Evolutionary conservation across 257 asterid species (phyloP), one percentile per base, ranked within the genome.

Genomic region (Avicennia marina): DNA sequence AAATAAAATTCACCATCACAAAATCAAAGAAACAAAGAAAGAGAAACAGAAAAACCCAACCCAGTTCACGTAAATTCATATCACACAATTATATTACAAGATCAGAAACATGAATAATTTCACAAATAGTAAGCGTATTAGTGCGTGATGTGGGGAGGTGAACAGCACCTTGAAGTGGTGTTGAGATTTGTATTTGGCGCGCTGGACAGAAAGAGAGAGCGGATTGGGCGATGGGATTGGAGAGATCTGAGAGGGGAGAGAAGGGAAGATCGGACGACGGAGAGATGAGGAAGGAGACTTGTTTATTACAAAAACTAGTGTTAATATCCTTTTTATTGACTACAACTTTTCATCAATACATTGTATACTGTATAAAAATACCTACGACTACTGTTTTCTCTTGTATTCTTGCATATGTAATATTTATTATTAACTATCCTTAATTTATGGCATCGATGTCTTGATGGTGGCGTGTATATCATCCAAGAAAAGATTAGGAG

Each of bases 181-280:
- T 52, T 0, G 51, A 38, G 58, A 67, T 78, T 72, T 70, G 71
- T 74, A 75, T 80, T 77, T 79, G 85, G 94, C 90, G 90, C 74
- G 85, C 75, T 53, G 42, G 42, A n/a, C n/a, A 40, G 10, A 25
- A 26, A 43, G 56, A 49, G 48, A 64, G 44, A n/a, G n/a, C n/a
- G 44, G 87, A 72, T 78, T 81, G 94, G 83, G 49, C 48, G 75
- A 64, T 71, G 71, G 45, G 36, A 45, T 65, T 71, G 80, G 63
- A 70, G 76, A 67, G 68, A 74, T 78, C 83, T 72, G 78, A 70
- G 79, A 59, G 79, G 41, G 62, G 61, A 52, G 58, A 55, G 70
- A 64, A 25, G 56, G 48, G 63, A 45, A 41, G 77, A 81, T 85
- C 94, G 83, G 84, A 85, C 87, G 94, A 79, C 67, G 75, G 76